phyloP scores from a whole-genome alignment of 257 asterid genomes.

The Ophiorrhiza pumila region DNA sequence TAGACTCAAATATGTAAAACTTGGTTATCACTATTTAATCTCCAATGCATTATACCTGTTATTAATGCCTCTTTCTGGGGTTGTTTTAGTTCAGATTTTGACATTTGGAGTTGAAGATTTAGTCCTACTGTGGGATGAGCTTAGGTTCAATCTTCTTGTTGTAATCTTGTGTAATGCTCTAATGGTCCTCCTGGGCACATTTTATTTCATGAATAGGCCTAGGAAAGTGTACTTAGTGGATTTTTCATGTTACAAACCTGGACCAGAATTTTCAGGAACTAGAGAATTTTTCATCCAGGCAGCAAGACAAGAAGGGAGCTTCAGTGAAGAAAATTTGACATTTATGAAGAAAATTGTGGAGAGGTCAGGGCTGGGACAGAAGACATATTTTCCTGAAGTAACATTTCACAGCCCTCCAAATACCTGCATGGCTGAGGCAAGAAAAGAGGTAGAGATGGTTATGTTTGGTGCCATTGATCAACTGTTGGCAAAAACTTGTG shows the following conservation, averaged over 20 bases:
- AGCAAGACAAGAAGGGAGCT: background rate
- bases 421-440: conserved; percentile 18
- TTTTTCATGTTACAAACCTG: conserved; percentile 37
- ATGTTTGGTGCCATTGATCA: conserved; percentile 34
- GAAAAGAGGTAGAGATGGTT: conserved; percentile 30
- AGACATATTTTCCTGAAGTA: conserved; percentile 18
- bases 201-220: conserved; percentile 25
- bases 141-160: conserved; percentile 17
- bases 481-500: conserved; percentile 25
- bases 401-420: conserved; percentile 3
- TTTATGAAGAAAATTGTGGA: conserved; percentile 30
- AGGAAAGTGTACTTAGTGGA: conserved; percentile 35
- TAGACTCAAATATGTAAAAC: conserved; percentile 38
- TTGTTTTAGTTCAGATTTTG: conserved; percentile 20
- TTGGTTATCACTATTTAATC: conserved; percentile 31
- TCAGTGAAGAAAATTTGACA: conserved; percentile 17
- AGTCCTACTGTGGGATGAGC: conserved; percentile 17
- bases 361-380: conserved; percentile 22
- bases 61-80: conserved; percentile 12
- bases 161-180: conserved; percentile 14
- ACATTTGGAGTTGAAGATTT: conserved; percentile 22
- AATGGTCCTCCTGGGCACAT: conserved; percentile 21
- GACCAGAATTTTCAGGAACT: conserved; percentile 23
- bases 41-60: conserved; percentile 22
- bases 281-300: conserved; percentile 12